Conservation (phyloP, 257 asterid species). For the Lycium barbarum region DNA sequence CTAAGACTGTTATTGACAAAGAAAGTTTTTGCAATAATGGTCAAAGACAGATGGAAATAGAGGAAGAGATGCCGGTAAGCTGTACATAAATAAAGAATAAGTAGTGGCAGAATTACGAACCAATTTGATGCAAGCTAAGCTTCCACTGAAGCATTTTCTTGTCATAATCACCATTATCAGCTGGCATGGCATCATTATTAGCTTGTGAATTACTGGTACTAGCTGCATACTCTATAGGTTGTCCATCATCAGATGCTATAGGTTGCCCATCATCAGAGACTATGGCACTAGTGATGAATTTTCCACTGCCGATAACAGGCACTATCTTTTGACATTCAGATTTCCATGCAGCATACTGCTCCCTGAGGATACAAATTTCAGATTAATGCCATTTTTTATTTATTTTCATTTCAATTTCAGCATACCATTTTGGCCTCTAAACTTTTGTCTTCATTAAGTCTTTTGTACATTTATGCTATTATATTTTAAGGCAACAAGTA, state of each 20-base stretch:
- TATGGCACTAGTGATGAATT: conserved; percentile 67
- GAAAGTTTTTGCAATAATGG: neutral
- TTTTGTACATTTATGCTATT: neutral
- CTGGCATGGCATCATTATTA: conserved; percentile 34
- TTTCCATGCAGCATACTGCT: conserved; percentile 79
- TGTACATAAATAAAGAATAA: conserved; percentile 14
- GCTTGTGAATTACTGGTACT: conserved; percentile 31
- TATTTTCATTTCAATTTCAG: neutral
- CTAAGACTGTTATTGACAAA: neutral
- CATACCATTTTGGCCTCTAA: neutral
- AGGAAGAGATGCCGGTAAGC: neutral
- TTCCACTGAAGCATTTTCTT: conserved; percentile 75
- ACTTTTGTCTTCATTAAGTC: neutral
- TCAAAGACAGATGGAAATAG: conserved; percentile 1
- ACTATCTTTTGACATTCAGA: conserved; percentile 75
- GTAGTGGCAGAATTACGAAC: conserved; percentile 52
- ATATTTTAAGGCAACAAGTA: neutral
- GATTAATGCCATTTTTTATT: neutral
- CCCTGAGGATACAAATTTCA: conserved; percentile 53
- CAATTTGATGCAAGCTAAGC: conserved; percentile 81
- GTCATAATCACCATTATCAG: conserved; percentile 46
- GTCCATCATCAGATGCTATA: conserved; percentile 45
- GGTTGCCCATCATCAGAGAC: conserved; percentile 70
- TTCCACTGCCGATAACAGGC: conserved; percentile 84
- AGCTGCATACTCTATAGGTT: neutral